Evolutionary conservation across 306 rosid genomes (phyloP), one percentile per base, ranked within the genome.

Genomic region (Trifolium subterraneum): DNA sequence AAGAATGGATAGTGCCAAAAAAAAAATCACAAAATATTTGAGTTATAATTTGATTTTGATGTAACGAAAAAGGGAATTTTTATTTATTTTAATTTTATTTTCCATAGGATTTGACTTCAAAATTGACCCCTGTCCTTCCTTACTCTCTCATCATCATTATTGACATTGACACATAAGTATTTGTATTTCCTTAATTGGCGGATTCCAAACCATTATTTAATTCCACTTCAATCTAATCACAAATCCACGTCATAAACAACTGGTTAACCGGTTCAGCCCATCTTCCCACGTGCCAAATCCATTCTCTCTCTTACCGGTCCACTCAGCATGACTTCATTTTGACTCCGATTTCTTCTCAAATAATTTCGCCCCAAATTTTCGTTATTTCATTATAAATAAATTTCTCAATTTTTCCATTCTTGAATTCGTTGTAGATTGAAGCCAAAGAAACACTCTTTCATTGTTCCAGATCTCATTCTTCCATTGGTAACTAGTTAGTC

Each of bases 341-440:
- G 83, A 84, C 48, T 61, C 56, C 2, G 16, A 64, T 22, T 52
- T 22, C 15, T 72, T 18, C n/a, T 66, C 71, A 70, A 82, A 88
- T 81, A 84, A 85, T 85, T 78, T 84, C 81, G 31, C 66, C 71
- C 75, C 35, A 19, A 71, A 71, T 70, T 83, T 70, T 70, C n/a
- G 36, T 12, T 39, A 12, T 31, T 33, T 8, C 33, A 84, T 85
- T 80, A n/a, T n/a, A n/a, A n/a, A n/a, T 71, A 66, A 83, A 81
- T 81, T 83, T 81, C 52, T 70, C 52, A 58, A 59, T 81, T 83
- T 70, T 67, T 68, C 89, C 76, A 82, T 84, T 81, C 73, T 76
- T 59, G 69, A 77, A 84, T 78, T 88, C 86, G 87, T 74, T 75
- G 84, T 83, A 83, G 84, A 79, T 79, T 87, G 84, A 83, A 83